These are phyloP conservation scores for Ganoderma sinense DNA, from an alignment of 1,284 basidiomycete species.

Conservation along the genomic window DNA sequence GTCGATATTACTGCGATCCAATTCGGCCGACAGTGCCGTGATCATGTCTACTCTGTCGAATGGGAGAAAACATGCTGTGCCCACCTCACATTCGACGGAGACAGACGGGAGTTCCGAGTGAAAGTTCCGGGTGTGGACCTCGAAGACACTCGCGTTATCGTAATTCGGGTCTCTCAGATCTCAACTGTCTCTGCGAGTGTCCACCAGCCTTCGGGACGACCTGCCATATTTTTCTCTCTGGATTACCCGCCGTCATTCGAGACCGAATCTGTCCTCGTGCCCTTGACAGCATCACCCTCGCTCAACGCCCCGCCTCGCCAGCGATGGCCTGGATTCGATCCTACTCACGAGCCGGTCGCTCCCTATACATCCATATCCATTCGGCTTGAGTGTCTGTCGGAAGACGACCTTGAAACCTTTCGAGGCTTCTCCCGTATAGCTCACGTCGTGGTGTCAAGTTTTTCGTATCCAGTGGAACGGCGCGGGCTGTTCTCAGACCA, in stretches of 20 bases:
- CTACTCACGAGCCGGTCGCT: conserved; percentile 39
- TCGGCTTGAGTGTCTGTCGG: conserved; percentile 51
- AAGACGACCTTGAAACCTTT: conserved; percentile 47
- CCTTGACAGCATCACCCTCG: conserved; percentile 38
- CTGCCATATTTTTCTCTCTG: conserved; percentile 53
- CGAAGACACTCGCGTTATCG: conserved; percentile 43
- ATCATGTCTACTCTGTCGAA: conserved; percentile 62
- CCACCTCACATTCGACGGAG: conserved; percentile 47
- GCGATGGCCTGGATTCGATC: conserved; percentile 35
- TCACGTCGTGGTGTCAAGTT: conserved; percentile 43
- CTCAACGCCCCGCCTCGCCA: conserved; percentile 29
- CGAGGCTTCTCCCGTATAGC: conserved; percentile 45
- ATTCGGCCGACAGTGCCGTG: conserved; percentile 64
- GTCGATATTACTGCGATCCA: conserved; percentile 48
- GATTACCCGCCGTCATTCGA: conserved; percentile 55
- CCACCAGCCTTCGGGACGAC: conserved; percentile 30
- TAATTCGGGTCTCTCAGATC: conserved; percentile 55
- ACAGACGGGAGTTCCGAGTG: conserved; percentile 56
- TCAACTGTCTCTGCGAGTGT: conserved; percentile 45
- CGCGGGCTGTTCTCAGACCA: conserved; percentile 51
- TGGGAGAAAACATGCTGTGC: conserved; percentile 50
- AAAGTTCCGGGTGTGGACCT: conserved; percentile 28
- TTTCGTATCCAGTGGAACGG: conserved; percentile 47
- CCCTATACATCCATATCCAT: conserved; percentile 58
- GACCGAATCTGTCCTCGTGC: conserved; percentile 25